Conservation (phyloP, 208 protist species). For the Leishmania aethiopica region DNA sequence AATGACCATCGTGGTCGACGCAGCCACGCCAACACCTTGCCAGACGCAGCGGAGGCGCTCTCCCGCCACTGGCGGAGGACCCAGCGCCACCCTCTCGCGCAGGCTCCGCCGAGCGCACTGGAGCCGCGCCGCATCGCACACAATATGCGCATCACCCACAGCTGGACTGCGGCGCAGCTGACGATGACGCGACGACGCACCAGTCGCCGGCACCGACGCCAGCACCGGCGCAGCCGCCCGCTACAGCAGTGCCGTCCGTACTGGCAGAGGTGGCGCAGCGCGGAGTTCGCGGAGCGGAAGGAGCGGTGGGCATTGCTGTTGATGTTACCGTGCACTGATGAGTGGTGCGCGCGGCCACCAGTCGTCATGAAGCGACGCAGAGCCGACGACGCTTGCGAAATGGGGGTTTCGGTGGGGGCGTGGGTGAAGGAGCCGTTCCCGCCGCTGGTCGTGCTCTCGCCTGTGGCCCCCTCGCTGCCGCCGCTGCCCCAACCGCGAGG, state of each 20-base stretch:
- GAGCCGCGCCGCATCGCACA: background rate
- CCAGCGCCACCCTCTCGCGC: background rate
- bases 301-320: background rate
- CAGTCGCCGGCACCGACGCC: constrained; percentile 18
- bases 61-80: background rate
- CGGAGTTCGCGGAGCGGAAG: constrained; percentile 20
- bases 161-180: background rate
- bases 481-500: background rate
- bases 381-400: constrained; percentile 20
- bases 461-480: background rate
- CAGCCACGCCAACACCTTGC: background rate
- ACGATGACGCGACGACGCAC: constrained; percentile 8
- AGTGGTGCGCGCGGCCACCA: background rate
- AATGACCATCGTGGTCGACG: background rate
- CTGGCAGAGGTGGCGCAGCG: background rate
- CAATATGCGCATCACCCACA: background rate
- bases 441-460: background rate
- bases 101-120: background rate
- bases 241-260: background rate
- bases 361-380: constrained; percentile 1
- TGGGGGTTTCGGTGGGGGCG: constrained; percentile 2
- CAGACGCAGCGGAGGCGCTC: background rate
- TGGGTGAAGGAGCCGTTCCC: background rate
- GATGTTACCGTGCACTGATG: background rate
- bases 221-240: constrained; percentile 13